Evolutionary conservation across 192 early-diverging fungal genomes (phyloP).

Genomic region (Coemansia sp.): DNA sequence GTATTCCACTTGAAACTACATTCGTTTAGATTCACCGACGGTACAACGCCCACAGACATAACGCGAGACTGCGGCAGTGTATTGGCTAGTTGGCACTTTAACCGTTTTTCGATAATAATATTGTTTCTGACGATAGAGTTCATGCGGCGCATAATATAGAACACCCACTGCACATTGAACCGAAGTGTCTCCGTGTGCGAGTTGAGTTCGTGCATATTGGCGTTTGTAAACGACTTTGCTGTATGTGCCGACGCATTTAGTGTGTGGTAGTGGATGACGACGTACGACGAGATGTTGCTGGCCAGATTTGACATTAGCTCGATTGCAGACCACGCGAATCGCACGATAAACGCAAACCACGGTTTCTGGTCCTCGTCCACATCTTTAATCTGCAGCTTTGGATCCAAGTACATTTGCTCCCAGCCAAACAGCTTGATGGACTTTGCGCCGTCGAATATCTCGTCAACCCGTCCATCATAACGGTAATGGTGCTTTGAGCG

Average conservation of each 20-base stretch:
- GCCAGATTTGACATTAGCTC: constrained; percentile 8
- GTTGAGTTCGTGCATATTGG: constrained; percentile 30
- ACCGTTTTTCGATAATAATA: constrained; percentile 14
- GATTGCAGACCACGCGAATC: constrained; percentile 12
- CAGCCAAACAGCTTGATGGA: constrained; percentile 49
- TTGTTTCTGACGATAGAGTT: constrained; percentile 5
- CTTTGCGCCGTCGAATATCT: constrained; percentile 28
- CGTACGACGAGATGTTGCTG: constrained; percentile 16
- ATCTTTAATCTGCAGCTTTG: constrained; percentile 11
- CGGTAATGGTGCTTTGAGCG: neutral
- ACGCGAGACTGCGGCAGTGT: constrained; percentile 9
- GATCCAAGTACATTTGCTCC: constrained; percentile 40
- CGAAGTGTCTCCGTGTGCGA: constrained; percentile 12
- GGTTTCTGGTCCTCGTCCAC: constrained; percentile 1
- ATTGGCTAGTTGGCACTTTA: constrained; percentile 11
- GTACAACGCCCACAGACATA: neutral
- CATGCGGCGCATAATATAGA: neutral
- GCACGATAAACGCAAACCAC: constrained; percentile 39
- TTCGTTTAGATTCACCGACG: constrained; percentile 10
- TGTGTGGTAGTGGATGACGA: constrained; percentile 21
- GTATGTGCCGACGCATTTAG: neutral
- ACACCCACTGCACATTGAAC: neutral
- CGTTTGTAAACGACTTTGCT: constrained; percentile 11
- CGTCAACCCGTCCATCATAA: constrained; percentile 12
- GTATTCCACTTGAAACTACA: constrained; percentile 36